Evolutionary conservation across 2,329 filamentous ascomycete genomes (phyloP), one percentile per base, ranked within the genome.

Genomic region (Alternaria brassicae): DNA sequence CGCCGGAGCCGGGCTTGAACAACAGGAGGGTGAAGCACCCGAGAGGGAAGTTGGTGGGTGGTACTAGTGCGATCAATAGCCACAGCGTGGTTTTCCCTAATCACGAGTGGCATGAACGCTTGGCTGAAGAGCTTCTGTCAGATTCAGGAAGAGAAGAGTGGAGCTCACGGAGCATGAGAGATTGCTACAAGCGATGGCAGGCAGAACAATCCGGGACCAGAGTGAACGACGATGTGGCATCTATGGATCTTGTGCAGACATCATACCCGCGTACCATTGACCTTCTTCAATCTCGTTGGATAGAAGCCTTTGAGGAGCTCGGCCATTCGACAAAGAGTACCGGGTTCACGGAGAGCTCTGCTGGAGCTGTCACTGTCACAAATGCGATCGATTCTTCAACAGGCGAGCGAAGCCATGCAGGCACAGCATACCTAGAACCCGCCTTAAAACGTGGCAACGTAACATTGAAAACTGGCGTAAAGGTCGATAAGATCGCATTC

Each of bases 371-470:
- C 17, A 68, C 61, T 23, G 45, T 65, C 49, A 58, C 63, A 12
- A 68, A 68, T 60, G 65, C 67, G 12, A 53, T 69, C 6, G 63
- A 66, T 27, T 37, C 59, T 15, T 51, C 57, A 7, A 69, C 57
- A 32, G 65, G 59, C 12, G 67, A 69, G 48, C 51, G 65, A 41
- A 69, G 67, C 21, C 65, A 69, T 54, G 67, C 61, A 44, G 67
- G 56, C 13, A 62, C 56, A 17, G 63, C 65, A 21, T 69, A 62
- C 47, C 19, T 69, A 39, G 63, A 68, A 17, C 56, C 65, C 42
- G 60, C 65, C 13, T 47, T 71, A 32, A 48, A 58, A 53, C 44
- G 63, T 45, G 63, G 58, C 23, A 69, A 66, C 37, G 56, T 66
- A 25, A 56, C 44, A 17, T 59, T 66, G 15, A 57, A 15, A 30